Evolutionary conservation across 2,329 filamentous ascomycete genomes (phyloP).

Genomic region (Aspergillus brasiliensis): DNA sequence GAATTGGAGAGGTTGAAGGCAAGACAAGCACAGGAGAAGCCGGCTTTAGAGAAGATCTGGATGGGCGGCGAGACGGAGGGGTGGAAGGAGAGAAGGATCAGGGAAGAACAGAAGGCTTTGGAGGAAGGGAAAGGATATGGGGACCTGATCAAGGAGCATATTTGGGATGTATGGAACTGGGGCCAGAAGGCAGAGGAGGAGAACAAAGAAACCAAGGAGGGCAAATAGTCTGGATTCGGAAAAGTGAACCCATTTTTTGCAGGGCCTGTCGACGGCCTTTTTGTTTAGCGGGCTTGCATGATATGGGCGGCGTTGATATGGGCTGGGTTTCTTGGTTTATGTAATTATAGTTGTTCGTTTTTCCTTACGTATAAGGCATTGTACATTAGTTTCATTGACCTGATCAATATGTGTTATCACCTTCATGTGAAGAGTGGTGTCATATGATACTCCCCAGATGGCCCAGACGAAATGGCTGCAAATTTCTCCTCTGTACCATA

Average conservation of each 20-base stretch:
- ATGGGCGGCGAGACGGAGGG: slow-evolving; percentile 46
- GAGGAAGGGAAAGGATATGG: slow-evolving; percentile 48
- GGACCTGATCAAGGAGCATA: slow-evolving; percentile 49
- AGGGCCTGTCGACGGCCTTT: not conserved
- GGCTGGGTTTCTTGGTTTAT: not conserved
- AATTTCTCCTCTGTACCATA: too few species aligned
- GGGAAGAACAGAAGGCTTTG: slow-evolving; percentile 47
- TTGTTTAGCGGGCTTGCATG: not conserved
- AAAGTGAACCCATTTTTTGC: too few species aligned
- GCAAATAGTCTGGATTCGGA: not conserved
- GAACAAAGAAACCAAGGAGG: slow-evolving; percentile 3
- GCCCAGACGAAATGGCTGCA: too few species aligned
- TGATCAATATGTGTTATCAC: too few species aligned
- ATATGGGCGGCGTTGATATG: not conserved
- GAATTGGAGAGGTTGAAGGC: slow-evolving; percentile 39
- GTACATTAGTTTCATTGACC: too few species aligned
- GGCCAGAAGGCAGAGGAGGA: slow-evolving; percentile 28
- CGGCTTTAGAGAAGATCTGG: slow-evolving; percentile 36
- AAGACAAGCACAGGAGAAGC: slow-evolving; percentile 31
- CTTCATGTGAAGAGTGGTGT: too few species aligned
- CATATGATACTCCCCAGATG: too few species aligned
- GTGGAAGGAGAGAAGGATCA: slow-evolving; percentile 46
- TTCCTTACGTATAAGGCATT: too few species aligned
- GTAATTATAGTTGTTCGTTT: not conserved
- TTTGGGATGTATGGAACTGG: slow-evolving; percentile 51